A percentile compares a stretch with the other conserved stretches of the same genome.
Evolutionary conservation across 179 eudicot species (phyloP).

Genomic region (Drosera spatulata): DNA sequence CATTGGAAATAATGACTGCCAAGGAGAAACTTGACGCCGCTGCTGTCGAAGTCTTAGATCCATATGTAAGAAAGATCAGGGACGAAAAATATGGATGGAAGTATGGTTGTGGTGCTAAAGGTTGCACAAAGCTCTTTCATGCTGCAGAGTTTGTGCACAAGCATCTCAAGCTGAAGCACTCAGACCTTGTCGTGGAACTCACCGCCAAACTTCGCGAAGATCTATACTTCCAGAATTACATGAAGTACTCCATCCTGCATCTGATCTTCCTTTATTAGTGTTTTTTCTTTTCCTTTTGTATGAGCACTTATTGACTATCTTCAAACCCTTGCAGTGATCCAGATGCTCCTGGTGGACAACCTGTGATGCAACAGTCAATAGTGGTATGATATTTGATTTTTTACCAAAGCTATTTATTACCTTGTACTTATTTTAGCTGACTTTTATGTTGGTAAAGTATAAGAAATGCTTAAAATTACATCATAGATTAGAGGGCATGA

Average conservation of each 20-base stretch:
- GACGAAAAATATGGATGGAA: too few relatives aligned
- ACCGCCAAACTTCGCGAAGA: slow-evolving; percentile 96
- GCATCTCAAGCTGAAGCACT: slow-evolving; percentile 89
- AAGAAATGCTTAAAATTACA: not conserved
- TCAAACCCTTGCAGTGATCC: slow-evolving; percentile 53
- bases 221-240: slow-evolving; percentile 90
- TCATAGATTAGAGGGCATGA: too few relatives aligned
- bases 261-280: not conserved
- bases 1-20: slow-evolving; percentile 86
- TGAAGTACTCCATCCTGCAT: slow-evolving; percentile 45
- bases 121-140: slow-evolving; percentile 64
- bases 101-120: too few relatives aligned
- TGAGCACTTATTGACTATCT: slow-evolving; percentile 5
- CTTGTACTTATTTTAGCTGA: not conserved
- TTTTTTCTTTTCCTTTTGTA: not conserved
- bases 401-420: not conserved
- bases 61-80: slow-evolving; percentile 85
- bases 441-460: not conserved
- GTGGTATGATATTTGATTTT: slow-evolving; percentile 37
- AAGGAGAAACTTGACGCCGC: slow-evolving; percentile 95
- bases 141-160: slow-evolving; percentile 98
- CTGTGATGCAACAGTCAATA: slow-evolving; percentile 78
- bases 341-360: slow-evolving; percentile 94
- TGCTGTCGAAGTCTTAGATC: slow-evolving; percentile 90
- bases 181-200: slow-evolving; percentile 68